Conservation (phyloP, 139 green algal genomes). For the Chlamydomonas eustigma region DNA sequence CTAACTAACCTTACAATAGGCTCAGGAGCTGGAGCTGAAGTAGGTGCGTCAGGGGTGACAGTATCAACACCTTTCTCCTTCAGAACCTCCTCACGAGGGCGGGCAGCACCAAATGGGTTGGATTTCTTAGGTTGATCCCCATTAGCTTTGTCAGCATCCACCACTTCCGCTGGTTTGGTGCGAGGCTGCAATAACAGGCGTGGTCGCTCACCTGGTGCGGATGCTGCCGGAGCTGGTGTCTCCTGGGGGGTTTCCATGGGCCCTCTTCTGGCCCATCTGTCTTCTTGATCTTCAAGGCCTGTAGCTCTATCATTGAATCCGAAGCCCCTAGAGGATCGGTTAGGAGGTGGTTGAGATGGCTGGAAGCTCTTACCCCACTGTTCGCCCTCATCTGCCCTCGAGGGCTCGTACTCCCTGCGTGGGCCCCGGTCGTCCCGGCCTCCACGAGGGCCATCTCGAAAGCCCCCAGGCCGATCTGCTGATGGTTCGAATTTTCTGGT, state of each 20-base stretch:
- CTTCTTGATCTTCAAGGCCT: slow-evolving; percentile 35
- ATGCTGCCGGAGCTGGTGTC: not conserved
- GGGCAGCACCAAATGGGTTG: slow-evolving; percentile 80
- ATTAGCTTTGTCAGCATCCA: not conserved
- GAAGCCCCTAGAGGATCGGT: slow-evolving; percentile 36
- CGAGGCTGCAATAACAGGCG: slow-evolving; percentile 59
- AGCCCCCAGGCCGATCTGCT: slow-evolving; percentile 20
- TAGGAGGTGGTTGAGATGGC: slow-evolving; percentile 28
- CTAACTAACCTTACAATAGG: no score
- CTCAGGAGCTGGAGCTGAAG: no score
- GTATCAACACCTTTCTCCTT: slow-evolving; percentile 78
- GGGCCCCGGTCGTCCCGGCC: not conserved
- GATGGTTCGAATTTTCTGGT: slow-evolving; percentile 55
- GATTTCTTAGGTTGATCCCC: slow-evolving; percentile 19
- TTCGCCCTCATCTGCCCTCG: slow-evolving; percentile 30
- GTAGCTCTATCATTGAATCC: slow-evolving; percentile 28
- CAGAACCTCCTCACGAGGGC: slow-evolving; percentile 86
- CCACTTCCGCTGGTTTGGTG: slow-evolving; percentile 41
- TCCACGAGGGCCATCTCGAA: not conserved
- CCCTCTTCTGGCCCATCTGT: slow-evolving; percentile 22
- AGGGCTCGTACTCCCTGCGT: slow-evolving; percentile 2
- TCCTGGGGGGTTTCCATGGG: slow-evolving; percentile 1
- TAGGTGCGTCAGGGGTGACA: no score
- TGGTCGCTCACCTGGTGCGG: slow-evolving; percentile 37
- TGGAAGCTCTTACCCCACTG: slow-evolving; percentile 28